Conservation (phyloP, 257 asterid genomes). For the Sherardia arvensis region DNA sequence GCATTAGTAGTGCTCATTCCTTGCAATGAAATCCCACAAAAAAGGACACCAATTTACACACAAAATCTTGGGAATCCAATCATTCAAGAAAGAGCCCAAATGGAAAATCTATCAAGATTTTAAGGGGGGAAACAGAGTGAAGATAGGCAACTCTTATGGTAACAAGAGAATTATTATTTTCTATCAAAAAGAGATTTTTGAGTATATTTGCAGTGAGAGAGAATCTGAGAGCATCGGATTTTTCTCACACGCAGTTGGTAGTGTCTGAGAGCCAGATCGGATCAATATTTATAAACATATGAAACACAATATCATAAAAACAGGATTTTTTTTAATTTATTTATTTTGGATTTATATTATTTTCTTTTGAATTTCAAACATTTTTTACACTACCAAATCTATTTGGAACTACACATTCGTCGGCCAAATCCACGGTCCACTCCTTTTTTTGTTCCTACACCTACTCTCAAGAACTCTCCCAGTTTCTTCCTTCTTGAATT, state of each 20-base stretch:
- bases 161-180: slow-evolving; percentile 14
- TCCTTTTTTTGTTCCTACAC: slow-evolving; percentile 25
- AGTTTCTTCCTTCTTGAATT: slow-evolving; percentile 4
- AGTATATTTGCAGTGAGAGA: slow-evolving; percentile 17
- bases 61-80: slow-evolving; percentile 33
- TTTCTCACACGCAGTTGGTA: slow-evolving; percentile 39
- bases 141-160: slow-evolving; percentile 27
- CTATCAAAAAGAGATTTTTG: slow-evolving; percentile 23
- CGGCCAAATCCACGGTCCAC: slow-evolving; percentile 31
- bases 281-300: slow-evolving; percentile 20
- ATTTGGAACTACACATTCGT: slow-evolving; percentile 35
- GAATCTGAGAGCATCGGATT: slow-evolving; percentile 45
- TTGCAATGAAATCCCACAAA: slow-evolving; percentile 16
- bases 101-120: slow-evolving; percentile 14
- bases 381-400: slow-evolving; percentile 38
- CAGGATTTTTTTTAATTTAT: neutral
- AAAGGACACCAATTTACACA: slow-evolving; percentile 19
- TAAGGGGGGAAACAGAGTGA: slow-evolving; percentile 16
- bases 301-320: neutral
- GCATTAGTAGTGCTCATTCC: slow-evolving; percentile 11
- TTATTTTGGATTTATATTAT: neutral
- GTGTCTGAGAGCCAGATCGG: slow-evolving; percentile 51
- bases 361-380: slow-evolving; percentile 12
- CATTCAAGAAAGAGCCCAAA: slow-evolving; percentile 14
- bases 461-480: slow-evolving; percentile 19